Evolutionary conservation across 164 flowering plant genomes (phyloP).

Genomic region (Magnolia kwangsiensis): DNA sequence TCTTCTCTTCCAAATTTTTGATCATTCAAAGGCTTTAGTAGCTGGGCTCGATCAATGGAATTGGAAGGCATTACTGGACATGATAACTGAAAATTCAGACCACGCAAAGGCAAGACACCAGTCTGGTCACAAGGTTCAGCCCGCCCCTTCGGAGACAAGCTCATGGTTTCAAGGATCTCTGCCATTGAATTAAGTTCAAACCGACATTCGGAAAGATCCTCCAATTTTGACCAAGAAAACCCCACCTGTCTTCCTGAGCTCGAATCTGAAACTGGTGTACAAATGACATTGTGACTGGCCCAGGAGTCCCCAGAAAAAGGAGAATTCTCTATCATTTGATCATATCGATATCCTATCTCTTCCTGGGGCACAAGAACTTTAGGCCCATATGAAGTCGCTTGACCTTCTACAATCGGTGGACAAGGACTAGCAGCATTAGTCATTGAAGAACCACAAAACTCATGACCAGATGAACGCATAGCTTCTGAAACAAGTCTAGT

Average conservation of each 20-base stretch:
- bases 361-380: constrained; percentile 18
- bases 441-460: background rate
- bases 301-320: constrained; percentile 43
- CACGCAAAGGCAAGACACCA: constrained; percentile 25
- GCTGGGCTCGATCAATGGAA: constrained; percentile 26
- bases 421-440: constrained; percentile 4
- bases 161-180: constrained; percentile 25
- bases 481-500: background rate
- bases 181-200: constrained; percentile 32
- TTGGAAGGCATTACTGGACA: constrained; percentile 24
- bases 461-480: background rate
- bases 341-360: constrained; percentile 9
- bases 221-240: constrained; percentile 18
- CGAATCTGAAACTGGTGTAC: constrained; percentile 67
- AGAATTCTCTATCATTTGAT: constrained; percentile 25
- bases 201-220: constrained; percentile 11
- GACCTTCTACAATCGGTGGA: background rate
- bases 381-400: background rate
- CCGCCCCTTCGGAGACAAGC: constrained; percentile 32
- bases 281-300: constrained; percentile 58
- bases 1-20: background rate
- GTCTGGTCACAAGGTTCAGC: constrained; percentile 28
- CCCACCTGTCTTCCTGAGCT: constrained; percentile 27
- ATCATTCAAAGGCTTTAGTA: constrained; percentile 28
- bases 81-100: constrained; percentile 44